phyloP scores from a whole-genome alignment of 768 basidiomycete species.

The Auriculariales sp. region DNA sequence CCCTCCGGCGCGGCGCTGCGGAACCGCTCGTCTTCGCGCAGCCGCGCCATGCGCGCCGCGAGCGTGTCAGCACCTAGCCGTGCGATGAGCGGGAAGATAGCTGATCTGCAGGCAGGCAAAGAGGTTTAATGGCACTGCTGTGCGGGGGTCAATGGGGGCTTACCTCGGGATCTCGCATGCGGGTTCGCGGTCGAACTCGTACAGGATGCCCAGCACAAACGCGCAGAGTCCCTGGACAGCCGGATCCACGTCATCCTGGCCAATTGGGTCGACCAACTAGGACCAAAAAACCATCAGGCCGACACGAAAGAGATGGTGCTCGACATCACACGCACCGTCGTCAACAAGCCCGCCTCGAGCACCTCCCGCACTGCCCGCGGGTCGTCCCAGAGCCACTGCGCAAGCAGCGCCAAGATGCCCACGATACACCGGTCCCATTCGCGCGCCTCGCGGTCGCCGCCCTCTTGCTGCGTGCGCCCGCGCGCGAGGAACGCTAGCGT shows the following conservation, averaged over 20 bases:
- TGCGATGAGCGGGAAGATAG: conserved; percentile 78
- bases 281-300: not conserved
- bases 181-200: conserved; percentile 91
- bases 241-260: conserved; percentile 76
- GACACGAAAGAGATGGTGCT: not conserved
- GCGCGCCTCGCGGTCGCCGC: conserved; percentile 44
- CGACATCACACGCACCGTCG: conserved; percentile 48
- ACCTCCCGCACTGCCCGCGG: conserved; percentile 78
- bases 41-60: conserved; percentile 68
- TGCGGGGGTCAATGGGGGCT: too few relatives aligned
- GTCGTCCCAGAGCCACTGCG: conserved; percentile 97
- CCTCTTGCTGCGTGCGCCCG: conserved; percentile 46
- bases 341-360: conserved; percentile 77
- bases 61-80: conserved; percentile 85
- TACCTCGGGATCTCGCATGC: conserved; percentile 93
- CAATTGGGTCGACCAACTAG: conserved; percentile 89
- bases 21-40: conserved; percentile 89
- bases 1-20: conserved; percentile 79
- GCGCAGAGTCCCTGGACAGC: conserved; percentile 82
- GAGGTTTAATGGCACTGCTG: not conserved
- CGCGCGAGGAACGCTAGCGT: conserved; percentile 74
- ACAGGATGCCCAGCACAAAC: conserved; percentile 85
- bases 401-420: conserved; percentile 68
- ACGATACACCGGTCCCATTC: conserved; percentile 89
- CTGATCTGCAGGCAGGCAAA: conserved; percentile 34